These are phyloP conservation scores for Xylariaceae sp. DNA, from an alignment of 2,329 filamentous ascomycete species.

Conservation along the genomic window DNA sequence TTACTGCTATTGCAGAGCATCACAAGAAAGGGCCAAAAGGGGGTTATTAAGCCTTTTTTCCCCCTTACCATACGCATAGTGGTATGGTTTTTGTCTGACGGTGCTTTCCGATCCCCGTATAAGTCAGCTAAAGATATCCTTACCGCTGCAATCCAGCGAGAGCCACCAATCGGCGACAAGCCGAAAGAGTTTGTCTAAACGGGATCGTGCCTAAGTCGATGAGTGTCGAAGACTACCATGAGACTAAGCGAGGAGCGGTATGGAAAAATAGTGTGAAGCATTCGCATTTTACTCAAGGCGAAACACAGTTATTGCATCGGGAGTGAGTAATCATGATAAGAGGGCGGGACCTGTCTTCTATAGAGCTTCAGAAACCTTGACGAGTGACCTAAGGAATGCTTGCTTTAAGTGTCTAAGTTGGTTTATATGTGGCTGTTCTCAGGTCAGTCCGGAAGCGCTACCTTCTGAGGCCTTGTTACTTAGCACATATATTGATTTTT, in stretches of 20 bases:
- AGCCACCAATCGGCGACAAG: conserved; percentile 43
- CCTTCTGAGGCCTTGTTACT: too few species aligned
- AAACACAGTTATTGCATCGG: neutral
- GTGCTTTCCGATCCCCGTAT: neutral
- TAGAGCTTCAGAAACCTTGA: too few species aligned
- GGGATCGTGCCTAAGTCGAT: conserved; percentile 34
- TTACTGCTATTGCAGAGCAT: conserved; percentile 21
- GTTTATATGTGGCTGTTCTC: too few species aligned
- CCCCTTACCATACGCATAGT: conserved; percentile 2
- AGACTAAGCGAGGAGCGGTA: conserved; percentile 30
- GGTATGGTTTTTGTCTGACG: conserved; percentile 18
- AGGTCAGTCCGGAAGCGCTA: too few species aligned
- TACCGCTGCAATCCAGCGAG: conserved; percentile 41
- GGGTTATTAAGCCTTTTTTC: conserved; percentile 10
- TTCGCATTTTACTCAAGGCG: conserved; percentile 13
- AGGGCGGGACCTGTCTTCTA: too few species aligned
- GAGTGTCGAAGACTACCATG: conserved; percentile 19
- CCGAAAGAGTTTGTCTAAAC: conserved; percentile 39
- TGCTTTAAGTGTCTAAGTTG: too few species aligned
- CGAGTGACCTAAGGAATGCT: too few species aligned
- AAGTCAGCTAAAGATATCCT: conserved; percentile 35
- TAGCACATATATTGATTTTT: too few species aligned
- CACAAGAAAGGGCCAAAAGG: conserved; percentile 6
- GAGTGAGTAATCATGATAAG: neutral
- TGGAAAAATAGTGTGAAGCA: conserved; percentile 15